A percentile compares a stretch with the other conserved stretches of the same genome.
These are phyloP conservation scores for Mortierella polycephala DNA, from an alignment of 371 early-diverging fungal genomes.

Conservation along the genomic window DNA sequence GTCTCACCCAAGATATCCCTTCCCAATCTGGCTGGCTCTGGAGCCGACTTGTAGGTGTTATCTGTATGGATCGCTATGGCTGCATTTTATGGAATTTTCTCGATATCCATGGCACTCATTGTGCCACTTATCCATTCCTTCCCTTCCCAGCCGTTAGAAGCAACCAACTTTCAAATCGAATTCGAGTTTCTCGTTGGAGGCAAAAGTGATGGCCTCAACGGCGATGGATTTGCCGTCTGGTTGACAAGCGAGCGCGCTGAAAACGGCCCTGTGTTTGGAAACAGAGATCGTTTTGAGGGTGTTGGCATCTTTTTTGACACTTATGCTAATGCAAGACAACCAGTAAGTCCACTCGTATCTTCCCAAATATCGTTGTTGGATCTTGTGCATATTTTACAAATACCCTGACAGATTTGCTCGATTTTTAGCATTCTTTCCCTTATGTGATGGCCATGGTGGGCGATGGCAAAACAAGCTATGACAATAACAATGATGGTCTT, in stretches of 20 bases:
- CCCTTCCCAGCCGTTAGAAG: constrained; percentile 66
- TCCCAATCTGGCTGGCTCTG: constrained; percentile 91
- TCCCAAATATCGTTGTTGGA: too few species aligned
- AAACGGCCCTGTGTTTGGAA: constrained; percentile 93
- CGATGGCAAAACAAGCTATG: too few species aligned
- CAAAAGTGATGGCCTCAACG: constrained; percentile 69
- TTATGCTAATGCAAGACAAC: constrained; percentile 87
- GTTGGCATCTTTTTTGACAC: constrained; percentile 96
- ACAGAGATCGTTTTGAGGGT: constrained; percentile 87
- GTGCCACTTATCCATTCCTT: not conserved
- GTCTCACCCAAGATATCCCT: constrained; percentile 84
- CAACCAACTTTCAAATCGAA: constrained; percentile 86
- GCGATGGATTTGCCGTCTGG: constrained; percentile 98
- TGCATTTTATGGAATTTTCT: constrained; percentile 8
- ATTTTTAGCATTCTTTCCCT: too few species aligned
- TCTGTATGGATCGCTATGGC: not conserved
- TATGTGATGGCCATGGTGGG: too few species aligned
- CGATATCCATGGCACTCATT: constrained; percentile 9
- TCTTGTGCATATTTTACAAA: too few species aligned
- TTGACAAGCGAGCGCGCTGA: constrained; percentile 69
- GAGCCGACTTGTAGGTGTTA: constrained; percentile 71
- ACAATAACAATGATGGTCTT: too few species aligned
- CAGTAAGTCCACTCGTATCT: constrained; percentile 55
- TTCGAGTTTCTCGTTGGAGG: constrained; percentile 92
- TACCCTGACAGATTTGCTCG: too few species aligned